Evolutionary conservation across 176 grass and related monocot species (phyloP), one percentile per base, ranked within the genome.

Genomic region (Rhipidocladum racemiflorum): DNA sequence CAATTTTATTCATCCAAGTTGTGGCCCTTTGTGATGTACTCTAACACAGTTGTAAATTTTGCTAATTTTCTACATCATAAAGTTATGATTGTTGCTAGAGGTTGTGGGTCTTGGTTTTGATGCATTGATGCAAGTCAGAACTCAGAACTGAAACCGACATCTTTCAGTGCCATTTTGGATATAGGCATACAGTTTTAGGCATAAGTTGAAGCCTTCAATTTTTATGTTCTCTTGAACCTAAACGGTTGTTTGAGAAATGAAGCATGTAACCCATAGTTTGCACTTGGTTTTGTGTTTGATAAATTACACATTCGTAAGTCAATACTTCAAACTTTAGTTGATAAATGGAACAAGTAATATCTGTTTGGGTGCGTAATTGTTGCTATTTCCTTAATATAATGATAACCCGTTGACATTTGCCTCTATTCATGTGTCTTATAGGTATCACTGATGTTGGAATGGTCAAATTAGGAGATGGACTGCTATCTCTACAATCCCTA

Each of bases 391-490:
- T 80, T 64, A 21, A 64, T 85, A 34, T 28, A 16, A 56, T 12
- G 18, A 12, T 54, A 60, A 44, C n/a, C 1, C n/a, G 51, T 51
- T 53, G n/a, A 54, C 53, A 64, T 32, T 46, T 61, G 29, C 27
- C 2, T 70, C 12, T 28, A 45, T 77, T 86, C 51, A 75, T 39
- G 57, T 65, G 2, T 90, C 65, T 78, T 6, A 50, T 72, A 89
- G 88, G 88, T 89, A 83, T 93, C 14, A 82, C 88, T 79, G 90
- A 98, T 88, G 79, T 72, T 67, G 96, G 95, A 74, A 65, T 98
- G 76, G 30, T 73, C 48, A 89, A 70, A 75, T 50, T 98, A 79
- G 90, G 92, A 43, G 59, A 61, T 70, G 75, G 88, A 54, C 43
- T 98, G 50, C 34, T 56, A 56, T 91, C 55, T 76, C 78, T 98